Base-by-base conservation (phyloP, 1,139 yeast species). In the Insectozyma bohioensis region DNA sequence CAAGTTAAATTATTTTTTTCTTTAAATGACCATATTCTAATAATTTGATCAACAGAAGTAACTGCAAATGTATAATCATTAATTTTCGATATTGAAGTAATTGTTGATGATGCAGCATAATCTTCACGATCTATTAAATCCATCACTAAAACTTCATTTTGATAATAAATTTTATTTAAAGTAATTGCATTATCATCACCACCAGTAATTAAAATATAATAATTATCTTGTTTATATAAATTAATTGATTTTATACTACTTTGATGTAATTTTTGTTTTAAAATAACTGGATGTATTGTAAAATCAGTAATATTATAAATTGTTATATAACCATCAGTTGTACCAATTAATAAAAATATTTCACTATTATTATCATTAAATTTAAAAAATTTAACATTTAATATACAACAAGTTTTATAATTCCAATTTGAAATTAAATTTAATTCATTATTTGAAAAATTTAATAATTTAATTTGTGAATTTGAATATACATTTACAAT, bases 141-240 rank as follows among this genome's bases (percentile, higher is more conserved):
- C 12, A 27, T 27, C 5, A 17, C 23, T 14, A 31, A 24, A 4
- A n/a, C n/a, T 10, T 20, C 17, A 11, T 20, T 19, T 0, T 39
- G 45, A 3, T 46, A 43, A 2, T 41, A 42, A 20, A 82, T 53
- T 14, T 48, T 46, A 2, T 77, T 68, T 3, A 77, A 54, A 0
- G 70, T 68, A 6, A 90, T 54, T 0, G 88, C 82, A 57, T 90
- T 90, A 48, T 92, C 98, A 54, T 92, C 98, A 35, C 98, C 97
- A 13, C 96, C 97, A 1, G 95, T 78, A 4, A 80, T 55, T 10
- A 80, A 53, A 5, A 39, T 43, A 35, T 63, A 66, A 5, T 61
- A 52, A 1, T 49, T 30, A 2, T 49, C 43, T 0, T 40, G 40
- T 2, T 37, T 14, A 2, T 39, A 39, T n/a, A 58, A 36, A 13